phyloP scores from a whole-genome alignment of 108 stramenopile genomes.

The Phaeodactylum tricornutum region DNA sequence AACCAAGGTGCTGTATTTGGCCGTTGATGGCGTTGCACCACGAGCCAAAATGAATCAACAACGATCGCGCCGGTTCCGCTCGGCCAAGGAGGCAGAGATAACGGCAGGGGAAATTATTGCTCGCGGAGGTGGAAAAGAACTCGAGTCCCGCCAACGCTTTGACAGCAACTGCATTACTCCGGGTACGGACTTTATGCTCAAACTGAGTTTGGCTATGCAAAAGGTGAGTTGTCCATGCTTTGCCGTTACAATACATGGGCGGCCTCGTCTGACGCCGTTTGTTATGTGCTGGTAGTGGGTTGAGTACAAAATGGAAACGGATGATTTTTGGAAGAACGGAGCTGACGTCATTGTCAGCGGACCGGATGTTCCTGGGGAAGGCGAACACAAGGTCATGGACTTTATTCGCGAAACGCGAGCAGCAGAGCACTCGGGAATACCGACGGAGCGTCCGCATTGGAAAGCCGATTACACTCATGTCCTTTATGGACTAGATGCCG shows the following conservation, averaged over 20 bases:
- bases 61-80: slow-evolving; percentile 92
- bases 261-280: too few relatives aligned
- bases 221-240: slow-evolving; percentile 23
- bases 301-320: slow-evolving; percentile 86
- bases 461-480: slow-evolving; percentile 77
- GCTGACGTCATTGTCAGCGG: slow-evolving; percentile 90
- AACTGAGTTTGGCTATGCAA: slow-evolving; percentile 80
- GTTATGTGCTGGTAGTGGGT: slow-evolving; percentile 67
- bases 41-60: slow-evolving; percentile 99
- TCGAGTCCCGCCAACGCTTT: slow-evolving; percentile 34
- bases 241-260: too few relatives aligned
- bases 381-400: slow-evolving; percentile 96
- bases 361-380: slow-evolving; percentile 98
- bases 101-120: slow-evolving; percentile 78
- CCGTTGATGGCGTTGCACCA: slow-evolving; percentile 98
- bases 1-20: slow-evolving; percentile 80
- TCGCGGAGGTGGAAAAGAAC: slow-evolving; percentile 28
- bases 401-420: slow-evolving; percentile 74
- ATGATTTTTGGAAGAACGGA: slow-evolving; percentile 89
- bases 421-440: slow-evolving; percentile 11
- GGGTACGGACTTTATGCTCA: slow-evolving; percentile 97
- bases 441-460: slow-evolving; percentile 19
- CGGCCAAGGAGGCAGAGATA: slow-evolving; percentile 87
- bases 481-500: slow-evolving; percentile 70
- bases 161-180: slow-evolving; percentile 99